Base-by-base conservation (phyloP, 2,329 filamentous ascomycete genomes). In the Aspergillus flavus region DNA sequence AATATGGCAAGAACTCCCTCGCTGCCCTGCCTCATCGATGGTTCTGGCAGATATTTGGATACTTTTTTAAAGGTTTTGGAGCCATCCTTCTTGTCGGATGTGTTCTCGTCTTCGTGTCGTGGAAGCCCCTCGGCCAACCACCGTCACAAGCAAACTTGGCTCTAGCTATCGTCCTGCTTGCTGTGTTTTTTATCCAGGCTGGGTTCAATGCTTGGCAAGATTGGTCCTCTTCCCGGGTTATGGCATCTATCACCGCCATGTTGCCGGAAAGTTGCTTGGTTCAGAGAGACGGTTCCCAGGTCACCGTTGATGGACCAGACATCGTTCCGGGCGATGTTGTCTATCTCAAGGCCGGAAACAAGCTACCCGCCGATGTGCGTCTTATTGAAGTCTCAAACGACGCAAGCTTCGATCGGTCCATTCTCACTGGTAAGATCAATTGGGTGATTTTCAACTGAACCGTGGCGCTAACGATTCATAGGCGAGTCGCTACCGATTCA, bases 201-300 rank as follows among this genome's bases (percentile, higher is more conserved):
- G 85, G 81, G 3, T 93, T 93, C 78, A 89, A 89, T 71, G 85
- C 86, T 71, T 90, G 84, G 81, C 87, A 89, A 71, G 91, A 94
- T 73, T 94, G 90, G 86, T 92, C 90, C 2, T 91, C 89, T 0
- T 90, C 86, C 1, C 82, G 88, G 6, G 90, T 93, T 61, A 94
- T 94, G 91, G 86, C 87, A 21, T 92, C 89, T 0, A 94, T 94
- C 73, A 91, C 89, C 55, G 89, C 85, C 21, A 91, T 94, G 90
- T 82, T 94, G n/a, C 91, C 91, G 0, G 90, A 92, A 69, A 83
- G 87, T 63, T 92, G 89, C 69, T 80, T 88, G 30, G 83, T 91
- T 9, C 77, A 90, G 7, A 86, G 91, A 23, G 85, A 91, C 66
- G 85, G 87, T 1, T 71, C 74, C 4, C 80, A 85, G 65, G 71